phyloP scores from a whole-genome alignment of 345 rosid genomes.

The Eucalyptus marginata region DNA sequence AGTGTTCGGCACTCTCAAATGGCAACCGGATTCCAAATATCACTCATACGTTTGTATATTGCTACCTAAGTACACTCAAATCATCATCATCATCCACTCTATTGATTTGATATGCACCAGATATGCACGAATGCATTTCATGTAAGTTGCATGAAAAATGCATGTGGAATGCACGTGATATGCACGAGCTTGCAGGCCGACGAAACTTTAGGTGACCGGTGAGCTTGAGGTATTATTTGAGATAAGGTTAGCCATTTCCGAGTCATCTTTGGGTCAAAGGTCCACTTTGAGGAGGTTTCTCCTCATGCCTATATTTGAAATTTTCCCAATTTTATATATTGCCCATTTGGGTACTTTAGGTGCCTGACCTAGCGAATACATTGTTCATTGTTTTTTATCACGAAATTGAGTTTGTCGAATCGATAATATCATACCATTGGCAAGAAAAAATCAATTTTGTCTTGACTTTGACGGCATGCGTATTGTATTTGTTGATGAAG shows the following conservation, averaged over 20 bases:
- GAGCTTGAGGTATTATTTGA: neutral
- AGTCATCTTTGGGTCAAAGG: neutral
- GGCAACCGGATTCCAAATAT: too few species aligned
- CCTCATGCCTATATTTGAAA: neutral
- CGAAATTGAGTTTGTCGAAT: too few species aligned
- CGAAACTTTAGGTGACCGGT: neutral
- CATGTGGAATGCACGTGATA: neutral
- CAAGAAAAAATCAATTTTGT: too few species aligned
- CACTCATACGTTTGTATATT: too few species aligned
- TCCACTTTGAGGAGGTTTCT: neutral
- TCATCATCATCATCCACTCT: neutral
- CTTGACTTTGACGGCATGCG: too few species aligned
- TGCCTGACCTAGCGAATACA: too few species aligned
- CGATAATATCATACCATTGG: too few species aligned
- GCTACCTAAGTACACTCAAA: neutral
- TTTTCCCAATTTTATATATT: too few species aligned
- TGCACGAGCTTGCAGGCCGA: neutral
- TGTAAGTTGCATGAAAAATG: neutral
- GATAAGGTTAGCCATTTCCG: neutral
- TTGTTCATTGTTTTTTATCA: too few species aligned
- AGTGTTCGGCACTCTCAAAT: too few species aligned
- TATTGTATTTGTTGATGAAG: too few species aligned
- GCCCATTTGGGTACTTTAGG: too few species aligned
- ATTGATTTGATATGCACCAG: neutral
- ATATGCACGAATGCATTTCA: neutral